A percentile compares a stretch with the other conserved stretches of the same genome.
Conservation (phyloP, 179 eudicot species). For the Dionaea muscipula region DNA sequence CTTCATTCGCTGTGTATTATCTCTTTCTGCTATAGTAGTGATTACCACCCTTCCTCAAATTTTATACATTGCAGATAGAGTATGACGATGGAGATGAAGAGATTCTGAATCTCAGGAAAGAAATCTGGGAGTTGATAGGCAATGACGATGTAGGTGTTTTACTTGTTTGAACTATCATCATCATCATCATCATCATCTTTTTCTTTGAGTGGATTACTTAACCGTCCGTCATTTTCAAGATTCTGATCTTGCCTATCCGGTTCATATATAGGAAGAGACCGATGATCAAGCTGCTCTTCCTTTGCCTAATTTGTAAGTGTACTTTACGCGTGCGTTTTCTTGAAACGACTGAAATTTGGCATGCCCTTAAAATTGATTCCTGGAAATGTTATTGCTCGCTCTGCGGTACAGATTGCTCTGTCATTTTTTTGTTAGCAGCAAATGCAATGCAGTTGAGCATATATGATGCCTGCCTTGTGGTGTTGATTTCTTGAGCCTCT, state of each 20-base stretch:
- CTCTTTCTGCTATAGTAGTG: background rate
- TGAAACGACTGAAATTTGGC: background rate
- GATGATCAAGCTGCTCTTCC: conserved; percentile 7
- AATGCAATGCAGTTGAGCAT: no score
- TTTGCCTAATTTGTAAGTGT: conserved; percentile 10
- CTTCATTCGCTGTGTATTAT: no score
- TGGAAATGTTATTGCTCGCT: background rate
- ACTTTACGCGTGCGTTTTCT: background rate
- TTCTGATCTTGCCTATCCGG: conserved; percentile 5
- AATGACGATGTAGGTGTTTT: conserved; percentile 15
- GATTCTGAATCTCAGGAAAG: conserved; percentile 24
- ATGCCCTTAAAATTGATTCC: no score
- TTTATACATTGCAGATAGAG: conserved; percentile 18
- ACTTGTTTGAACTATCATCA: background rate
- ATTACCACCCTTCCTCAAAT: background rate
- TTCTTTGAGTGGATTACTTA: background rate
- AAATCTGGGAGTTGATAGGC: conserved; percentile 29
- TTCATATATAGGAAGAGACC: conserved; percentile 6
- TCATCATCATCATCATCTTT: background rate
- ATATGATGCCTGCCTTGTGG: no score
- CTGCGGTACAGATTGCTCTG: no score
- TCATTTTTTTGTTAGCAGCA: no score
- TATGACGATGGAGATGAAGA: conserved; percentile 42
- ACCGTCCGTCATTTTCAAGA: background rate
- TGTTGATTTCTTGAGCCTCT: no score